These are phyloP conservation scores for Gentiana macrophylla DNA, from an alignment of 257 asterid genomes.

Conservation along the genomic window DNA sequence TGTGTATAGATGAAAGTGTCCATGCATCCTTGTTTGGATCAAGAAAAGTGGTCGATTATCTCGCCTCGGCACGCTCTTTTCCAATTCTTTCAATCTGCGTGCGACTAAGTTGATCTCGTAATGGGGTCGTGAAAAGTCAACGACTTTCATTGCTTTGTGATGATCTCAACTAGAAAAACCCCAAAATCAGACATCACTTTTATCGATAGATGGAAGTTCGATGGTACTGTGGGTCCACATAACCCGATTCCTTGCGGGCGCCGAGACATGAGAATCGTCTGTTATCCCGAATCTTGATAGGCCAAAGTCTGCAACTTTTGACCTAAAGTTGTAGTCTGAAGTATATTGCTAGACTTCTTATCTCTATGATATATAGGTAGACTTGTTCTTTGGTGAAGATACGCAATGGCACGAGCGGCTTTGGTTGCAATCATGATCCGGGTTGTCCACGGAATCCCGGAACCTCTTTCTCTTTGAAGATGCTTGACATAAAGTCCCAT, in stretches of 20 bases:
- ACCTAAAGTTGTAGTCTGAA: conserved; percentile 54
- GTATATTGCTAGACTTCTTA: conserved; percentile 77
- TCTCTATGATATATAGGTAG: conserved; percentile 95
- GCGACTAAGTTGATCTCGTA: conserved; percentile 79
- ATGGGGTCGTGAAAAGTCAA: conserved; percentile 76
- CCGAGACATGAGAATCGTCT: conserved; percentile 84
- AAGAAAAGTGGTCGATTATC: conserved; percentile 55
- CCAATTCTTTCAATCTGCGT: conserved; percentile 74
- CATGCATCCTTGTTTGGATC: conserved; percentile 89
- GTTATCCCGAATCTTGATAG: conserved; percentile 84
- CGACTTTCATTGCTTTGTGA: conserved; percentile 64
- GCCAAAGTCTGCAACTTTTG: conserved; percentile 90
- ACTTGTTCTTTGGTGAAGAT: conserved; percentile 63
- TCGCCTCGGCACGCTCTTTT: conserved; percentile 69
- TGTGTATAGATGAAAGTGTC: conserved; percentile 75
- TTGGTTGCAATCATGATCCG: conserved; percentile 82
- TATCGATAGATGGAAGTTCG: conserved; percentile 95
- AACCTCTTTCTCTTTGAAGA: conserved; percentile 55
- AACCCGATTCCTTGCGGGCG: conserved; percentile 96
- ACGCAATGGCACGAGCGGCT: conserved; percentile 75
- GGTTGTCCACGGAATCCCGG: conserved; percentile 66
- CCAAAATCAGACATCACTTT: conserved; percentile 97
- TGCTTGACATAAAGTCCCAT: conserved; percentile 89
- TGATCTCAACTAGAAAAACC: conserved; percentile 85
- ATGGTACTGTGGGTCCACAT: conserved; percentile 88